A percentile compares a stretch with the other conserved stretches of the same genome.
Conservation (phyloP, 2,329 filamentous ascomycete species). For the Nemania sp. region DNA sequence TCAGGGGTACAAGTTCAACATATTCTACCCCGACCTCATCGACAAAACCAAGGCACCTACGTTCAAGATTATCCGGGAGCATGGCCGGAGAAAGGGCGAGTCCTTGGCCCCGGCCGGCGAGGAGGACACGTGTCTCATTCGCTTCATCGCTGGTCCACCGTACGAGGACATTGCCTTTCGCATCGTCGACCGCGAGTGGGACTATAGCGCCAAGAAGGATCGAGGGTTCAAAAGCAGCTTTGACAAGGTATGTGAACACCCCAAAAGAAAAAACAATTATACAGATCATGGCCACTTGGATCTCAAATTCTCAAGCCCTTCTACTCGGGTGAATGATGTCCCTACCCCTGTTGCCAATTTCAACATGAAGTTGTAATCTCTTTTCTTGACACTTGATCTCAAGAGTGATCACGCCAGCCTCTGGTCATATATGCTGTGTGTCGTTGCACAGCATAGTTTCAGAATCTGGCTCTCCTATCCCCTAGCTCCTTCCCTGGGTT, state of each 20-base stretch:
- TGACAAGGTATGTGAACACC: constrained; percentile 75
- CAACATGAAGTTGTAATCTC: constrained; percentile 5
- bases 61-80: constrained; percentile 92
- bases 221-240: constrained; percentile 95
- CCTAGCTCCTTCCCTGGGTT: constrained; percentile 14
- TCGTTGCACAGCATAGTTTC: constrained; percentile 27
- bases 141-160: constrained; percentile 91
- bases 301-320: constrained; percentile 23
- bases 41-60: constrained; percentile 94
- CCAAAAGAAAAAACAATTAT: too few species aligned
- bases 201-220: constrained; percentile 94
- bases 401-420: constrained; percentile 12
- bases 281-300: too few species aligned
- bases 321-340: neutral
- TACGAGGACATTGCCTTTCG: constrained; percentile 97
- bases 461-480: constrained; percentile 18
- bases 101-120: constrained; percentile 92
- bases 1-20: constrained; percentile 99
- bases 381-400: constrained; percentile 13
- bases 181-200: constrained; percentile 98
- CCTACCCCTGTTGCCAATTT: constrained; percentile 14
- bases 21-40: constrained; percentile 97
- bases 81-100: constrained; percentile 85
- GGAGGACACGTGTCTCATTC: constrained; percentile 94
- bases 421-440: constrained; percentile 22